These are phyloP conservation scores for Penicillium dipodomyicola DNA, from an alignment of 495 filamentous ascomycete genomes.

Conservation along the genomic window DNA sequence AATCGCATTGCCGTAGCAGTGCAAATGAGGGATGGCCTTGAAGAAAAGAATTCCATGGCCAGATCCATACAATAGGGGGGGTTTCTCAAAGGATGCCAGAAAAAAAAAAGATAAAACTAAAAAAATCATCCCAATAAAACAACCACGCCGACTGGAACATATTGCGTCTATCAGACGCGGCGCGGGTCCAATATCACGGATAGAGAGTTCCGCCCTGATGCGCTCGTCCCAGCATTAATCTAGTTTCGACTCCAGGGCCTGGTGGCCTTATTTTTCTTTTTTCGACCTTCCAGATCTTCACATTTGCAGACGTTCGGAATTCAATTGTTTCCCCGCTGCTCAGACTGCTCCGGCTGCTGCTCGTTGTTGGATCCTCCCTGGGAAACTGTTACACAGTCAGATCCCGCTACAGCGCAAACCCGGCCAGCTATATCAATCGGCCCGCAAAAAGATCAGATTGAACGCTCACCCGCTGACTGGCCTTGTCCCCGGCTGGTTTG, in stretches of 20 bases:
- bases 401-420: conserved; percentile 8
- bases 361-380: conserved; percentile 10
- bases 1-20: conserved; percentile 8
- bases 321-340: conserved; percentile 8
- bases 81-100: conserved; percentile 7
- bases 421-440: conserved; percentile 12
- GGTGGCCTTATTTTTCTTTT: neutral
- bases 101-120: conserved; percentile 7
- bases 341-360: conserved; percentile 6
- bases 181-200: conserved; percentile 11
- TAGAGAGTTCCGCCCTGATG: conserved; percentile 1
- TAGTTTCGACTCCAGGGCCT: neutral
- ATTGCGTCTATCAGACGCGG: conserved; percentile 13
- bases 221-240: conserved; percentile 1
- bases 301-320: neutral
- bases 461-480: conserved; percentile 27
- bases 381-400: conserved; percentile 15
- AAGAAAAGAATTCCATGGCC: neutral
- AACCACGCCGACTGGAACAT: conserved; percentile 13
- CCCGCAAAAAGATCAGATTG: conserved; percentile 5
- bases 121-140: conserved; percentile 11
- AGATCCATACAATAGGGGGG: conserved; percentile 5
- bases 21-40: neutral
- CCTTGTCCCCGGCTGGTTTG: conserved; percentile 10
- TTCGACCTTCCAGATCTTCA: neutral